Evolutionary conservation across 2,329 filamentous ascomycete species (phyloP).

Genomic region (Fusarium avenaceum): DNA sequence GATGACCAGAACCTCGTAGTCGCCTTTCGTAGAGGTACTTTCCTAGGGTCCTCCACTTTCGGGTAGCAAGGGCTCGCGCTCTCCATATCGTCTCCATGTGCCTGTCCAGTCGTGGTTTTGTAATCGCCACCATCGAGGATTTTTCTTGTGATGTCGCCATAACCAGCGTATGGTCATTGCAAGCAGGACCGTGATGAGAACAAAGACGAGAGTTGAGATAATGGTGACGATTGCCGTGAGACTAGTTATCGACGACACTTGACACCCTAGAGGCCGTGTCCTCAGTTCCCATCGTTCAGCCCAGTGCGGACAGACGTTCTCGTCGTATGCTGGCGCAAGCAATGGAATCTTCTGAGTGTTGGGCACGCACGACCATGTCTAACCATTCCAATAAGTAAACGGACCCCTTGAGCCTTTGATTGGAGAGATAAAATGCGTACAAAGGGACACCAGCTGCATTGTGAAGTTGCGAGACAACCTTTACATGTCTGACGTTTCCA

Average conservation of each 20-base stretch:
- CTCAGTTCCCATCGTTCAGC: constrained; percentile 58
- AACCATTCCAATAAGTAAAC: constrained; percentile 23
- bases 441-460: constrained; percentile 68
- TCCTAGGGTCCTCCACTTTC: constrained; percentile 22
- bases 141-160: constrained; percentile 40
- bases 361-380: constrained; percentile 69
- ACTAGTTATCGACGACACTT: constrained; percentile 54
- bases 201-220: constrained; percentile 47
- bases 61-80: constrained; percentile 51
- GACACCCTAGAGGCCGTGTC: constrained; percentile 54
- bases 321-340: constrained; percentile 64
- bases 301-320: constrained; percentile 66
- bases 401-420: not conserved
- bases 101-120: constrained; percentile 34
- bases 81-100: constrained; percentile 39
- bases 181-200: constrained; percentile 46
- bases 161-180: constrained; percentile 40
- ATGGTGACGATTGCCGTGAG: constrained; percentile 50
- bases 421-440: constrained; percentile 51
- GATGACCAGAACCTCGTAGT: constrained; percentile 23
- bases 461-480: constrained; percentile 58
- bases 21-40: constrained; percentile 2
- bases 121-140: constrained; percentile 39
- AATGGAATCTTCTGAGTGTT: constrained; percentile 61
- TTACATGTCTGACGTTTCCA: constrained; percentile 65